Conservation (phyloP, 2,329 filamentous ascomycete species). For the Xylariaceae sp. region DNA sequence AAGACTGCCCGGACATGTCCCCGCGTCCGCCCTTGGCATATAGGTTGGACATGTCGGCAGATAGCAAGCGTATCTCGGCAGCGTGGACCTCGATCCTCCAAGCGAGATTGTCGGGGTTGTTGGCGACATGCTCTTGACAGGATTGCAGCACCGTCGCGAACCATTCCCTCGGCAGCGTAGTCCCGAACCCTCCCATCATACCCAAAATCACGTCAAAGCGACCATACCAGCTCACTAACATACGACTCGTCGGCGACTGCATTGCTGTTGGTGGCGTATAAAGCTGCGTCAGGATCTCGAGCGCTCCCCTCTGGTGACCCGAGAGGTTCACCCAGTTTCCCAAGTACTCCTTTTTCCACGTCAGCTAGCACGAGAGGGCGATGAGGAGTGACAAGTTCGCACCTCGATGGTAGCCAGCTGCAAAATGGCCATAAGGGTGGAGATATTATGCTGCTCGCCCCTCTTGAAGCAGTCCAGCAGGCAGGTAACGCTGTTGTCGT, state of each 20-base stretch:
- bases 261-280: slow-evolving; percentile 71
- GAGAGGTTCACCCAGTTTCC: slow-evolving; percentile 94
- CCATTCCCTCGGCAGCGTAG: slow-evolving; percentile 71
- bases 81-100: slow-evolving; percentile 62
- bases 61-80: slow-evolving; percentile 62
- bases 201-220: slow-evolving; percentile 82
- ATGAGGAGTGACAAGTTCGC: too few relatives aligned
- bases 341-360: slow-evolving; percentile 71
- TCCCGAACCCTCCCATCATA: slow-evolving; percentile 71
- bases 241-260: slow-evolving; percentile 61
- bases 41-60: slow-evolving; percentile 71
- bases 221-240: slow-evolving; percentile 80
- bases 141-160: slow-evolving; percentile 58
- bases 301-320: slow-evolving; percentile 85
- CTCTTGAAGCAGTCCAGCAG: slow-evolving; percentile 65
- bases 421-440: slow-evolving; percentile 77
- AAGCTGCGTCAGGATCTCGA: slow-evolving; percentile 68
- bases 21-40: slow-evolving; percentile 62
- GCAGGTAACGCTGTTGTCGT: slow-evolving; percentile 77
- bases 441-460: slow-evolving; percentile 61
- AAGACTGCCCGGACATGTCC: slow-evolving; percentile 57
- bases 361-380: too few relatives aligned
- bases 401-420: slow-evolving; percentile 94
- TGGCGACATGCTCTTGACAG: slow-evolving; percentile 49
- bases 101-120: slow-evolving; percentile 54